A percentile compares a stretch with the other conserved stretches of the same genome.
Evolutionary conservation across 768 basidiomycete species (phyloP).

Genomic region (Boletus sensibilis): DNA sequence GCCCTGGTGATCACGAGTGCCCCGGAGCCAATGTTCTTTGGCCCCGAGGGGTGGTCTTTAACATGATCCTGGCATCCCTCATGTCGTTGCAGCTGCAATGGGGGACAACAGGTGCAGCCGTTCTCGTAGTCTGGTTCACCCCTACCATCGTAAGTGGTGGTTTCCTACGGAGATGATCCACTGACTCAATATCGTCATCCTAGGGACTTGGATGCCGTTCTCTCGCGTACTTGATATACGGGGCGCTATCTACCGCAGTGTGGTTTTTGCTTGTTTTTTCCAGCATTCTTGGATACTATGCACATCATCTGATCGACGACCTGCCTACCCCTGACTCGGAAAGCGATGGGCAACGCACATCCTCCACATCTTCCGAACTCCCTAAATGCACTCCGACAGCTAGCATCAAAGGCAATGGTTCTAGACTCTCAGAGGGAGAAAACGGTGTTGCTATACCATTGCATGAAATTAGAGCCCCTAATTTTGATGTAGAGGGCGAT

Average conservation of each 20-base stretch:
- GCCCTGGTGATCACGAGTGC: background rate
- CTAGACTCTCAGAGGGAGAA: background rate
- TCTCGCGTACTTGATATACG: slow-evolving; percentile 32
- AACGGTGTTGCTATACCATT: background rate
- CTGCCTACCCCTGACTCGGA: background rate
- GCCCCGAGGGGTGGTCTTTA: slow-evolving; percentile 24
- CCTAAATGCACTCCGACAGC: no score
- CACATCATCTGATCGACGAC: slow-evolving; percentile 4
- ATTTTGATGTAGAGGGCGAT: no score
- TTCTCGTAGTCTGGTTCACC: slow-evolving; percentile 29
- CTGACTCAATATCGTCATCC: background rate
- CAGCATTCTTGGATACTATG: slow-evolving; percentile 26
- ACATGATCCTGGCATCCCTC: slow-evolving; percentile 32
- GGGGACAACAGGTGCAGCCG: slow-evolving; percentile 31
- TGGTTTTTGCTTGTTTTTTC: slow-evolving; percentile 34
- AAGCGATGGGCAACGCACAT: background rate
- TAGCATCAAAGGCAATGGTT: no score
- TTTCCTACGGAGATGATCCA: background rate
- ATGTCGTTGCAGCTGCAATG: slow-evolving; percentile 34
- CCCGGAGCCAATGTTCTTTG: slow-evolving; percentile 4
- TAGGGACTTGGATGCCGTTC: slow-evolving; percentile 39
- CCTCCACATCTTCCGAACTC: background rate
- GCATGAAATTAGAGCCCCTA: background rate
- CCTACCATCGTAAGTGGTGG: slow-evolving; percentile 28
- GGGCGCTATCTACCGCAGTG: slow-evolving; percentile 24